A percentile compares a stretch with the other conserved stretches of the same genome.
Conservation (phyloP, 2,329 filamentous ascomycete species). For the Scytalidium lignicola region DNA sequence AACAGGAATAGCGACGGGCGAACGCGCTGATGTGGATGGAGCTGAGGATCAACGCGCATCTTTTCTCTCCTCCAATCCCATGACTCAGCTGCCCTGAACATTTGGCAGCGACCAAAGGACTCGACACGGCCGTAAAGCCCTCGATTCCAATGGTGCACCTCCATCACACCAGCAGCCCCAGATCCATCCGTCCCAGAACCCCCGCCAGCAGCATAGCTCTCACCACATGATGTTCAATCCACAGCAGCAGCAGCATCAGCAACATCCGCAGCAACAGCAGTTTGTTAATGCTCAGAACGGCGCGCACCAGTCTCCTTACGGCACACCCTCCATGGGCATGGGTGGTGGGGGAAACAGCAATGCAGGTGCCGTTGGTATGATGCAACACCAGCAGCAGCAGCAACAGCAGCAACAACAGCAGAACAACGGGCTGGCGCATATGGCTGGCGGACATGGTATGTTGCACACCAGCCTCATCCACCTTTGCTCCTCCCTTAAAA, state of each 20-base stretch:
- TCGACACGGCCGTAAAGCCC: background rate
- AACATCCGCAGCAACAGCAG: background rate
- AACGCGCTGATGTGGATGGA: background rate
- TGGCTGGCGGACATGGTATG: conserved; percentile 26
- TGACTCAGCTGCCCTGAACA: background rate
- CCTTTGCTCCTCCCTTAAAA: conserved; percentile 5
- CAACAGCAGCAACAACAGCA: conserved; percentile 33
- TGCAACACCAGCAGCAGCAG: no score
- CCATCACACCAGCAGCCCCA: conserved; percentile 45
- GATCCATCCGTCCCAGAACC: conserved; percentile 15
- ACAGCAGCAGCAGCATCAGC: conserved; percentile 16
- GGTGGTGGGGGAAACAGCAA: conserved; percentile 18
- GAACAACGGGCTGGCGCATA: conserved; percentile 30
- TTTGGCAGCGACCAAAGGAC: background rate
- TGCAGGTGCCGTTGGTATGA: conserved; percentile 44
- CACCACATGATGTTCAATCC: conserved; percentile 54
- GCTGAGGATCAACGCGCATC: background rate
- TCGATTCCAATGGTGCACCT: conserved; percentile 4
- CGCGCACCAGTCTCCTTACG: conserved; percentile 21
- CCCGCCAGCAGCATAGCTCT: conserved; percentile 20
- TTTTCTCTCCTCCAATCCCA: background rate
- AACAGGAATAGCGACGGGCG: no score
- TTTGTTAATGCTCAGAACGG: background rate
- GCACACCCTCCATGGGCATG: conserved; percentile 3
- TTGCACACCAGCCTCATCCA: conserved; percentile 16